These are phyloP conservation scores for Yamadazyma triangularis DNA, from an alignment of 1,139 yeast species.

Conservation along the genomic window DNA sequence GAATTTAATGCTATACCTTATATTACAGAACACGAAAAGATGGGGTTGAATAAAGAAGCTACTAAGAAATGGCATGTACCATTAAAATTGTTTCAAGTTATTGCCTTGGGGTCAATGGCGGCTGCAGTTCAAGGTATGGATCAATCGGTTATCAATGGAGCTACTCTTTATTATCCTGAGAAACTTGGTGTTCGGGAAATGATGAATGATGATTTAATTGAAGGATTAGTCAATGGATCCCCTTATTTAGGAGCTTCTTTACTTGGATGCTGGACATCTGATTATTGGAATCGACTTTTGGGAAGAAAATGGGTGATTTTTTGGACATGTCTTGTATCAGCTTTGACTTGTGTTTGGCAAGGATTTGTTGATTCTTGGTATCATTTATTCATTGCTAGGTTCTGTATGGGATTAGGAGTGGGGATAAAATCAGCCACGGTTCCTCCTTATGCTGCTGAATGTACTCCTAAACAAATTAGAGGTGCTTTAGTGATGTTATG, in stretches of 20 bases:
- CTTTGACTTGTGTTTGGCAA: conserved; percentile 70
- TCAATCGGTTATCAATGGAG: conserved; percentile 84
- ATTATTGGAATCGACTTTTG: conserved; percentile 55
- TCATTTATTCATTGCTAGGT: conserved; percentile 67
- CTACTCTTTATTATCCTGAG: conserved; percentile 64
- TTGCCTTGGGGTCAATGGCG: conserved; percentile 77
- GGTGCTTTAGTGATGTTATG: conserved; percentile 69
- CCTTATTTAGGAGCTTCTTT: conserved; percentile 76
- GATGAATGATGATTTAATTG: conserved; percentile 59
- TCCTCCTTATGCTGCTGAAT: conserved; percentile 67
- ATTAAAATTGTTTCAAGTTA: conserved; percentile 52
- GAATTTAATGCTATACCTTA: conserved; percentile 57
- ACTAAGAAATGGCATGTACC: conserved; percentile 71
- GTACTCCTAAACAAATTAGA: conserved; percentile 62
- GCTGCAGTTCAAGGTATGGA: conserved; percentile 95
- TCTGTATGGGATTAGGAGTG: conserved; percentile 66
- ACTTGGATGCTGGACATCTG: conserved; percentile 72
- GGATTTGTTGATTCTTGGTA: conserved; percentile 72
- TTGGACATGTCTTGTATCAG: conserved; percentile 61
- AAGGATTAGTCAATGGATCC: conserved; percentile 75
- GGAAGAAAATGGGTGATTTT: conserved; percentile 79
- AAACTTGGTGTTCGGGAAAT: conserved; percentile 47
- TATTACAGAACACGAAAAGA: conserved; percentile 55
- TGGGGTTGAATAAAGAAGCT: conserved; percentile 48
- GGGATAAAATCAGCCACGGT: conserved; percentile 64